These are phyloP conservation scores for Salix brachista DNA, from an alignment of 345 rosid species.

Conservation along the genomic window DNA sequence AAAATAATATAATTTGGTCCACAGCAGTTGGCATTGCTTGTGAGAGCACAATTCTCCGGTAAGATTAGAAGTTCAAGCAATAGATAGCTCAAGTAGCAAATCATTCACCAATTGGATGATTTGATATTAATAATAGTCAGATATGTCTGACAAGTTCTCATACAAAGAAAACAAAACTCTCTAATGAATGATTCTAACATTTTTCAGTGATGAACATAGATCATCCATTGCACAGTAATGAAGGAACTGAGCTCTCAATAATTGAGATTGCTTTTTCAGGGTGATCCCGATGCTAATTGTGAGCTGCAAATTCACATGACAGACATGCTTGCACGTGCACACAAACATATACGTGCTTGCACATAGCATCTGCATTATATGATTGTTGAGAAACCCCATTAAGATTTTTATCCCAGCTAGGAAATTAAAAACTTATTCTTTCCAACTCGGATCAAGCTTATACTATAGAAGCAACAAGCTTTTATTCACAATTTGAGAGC, in stretches of 20 bases:
- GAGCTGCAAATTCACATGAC: too few species aligned
- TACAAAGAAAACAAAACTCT: neutral
- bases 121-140: neutral
- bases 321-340: too few species aligned
- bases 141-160: neutral
- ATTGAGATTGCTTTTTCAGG: too few species aligned
- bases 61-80: neutral
- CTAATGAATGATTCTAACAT: neutral
- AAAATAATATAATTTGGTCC: neutral
- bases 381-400: too few species aligned
- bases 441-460: neutral
- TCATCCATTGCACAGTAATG: neutral
- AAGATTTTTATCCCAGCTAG: too few species aligned
- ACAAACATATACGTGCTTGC: too few species aligned
- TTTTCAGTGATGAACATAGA: neutral
- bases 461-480: neutral
- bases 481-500: neutral
- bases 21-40: neutral
- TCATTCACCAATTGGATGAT: neutral
- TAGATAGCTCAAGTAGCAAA: neutral
- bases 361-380: too few species aligned
- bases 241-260: too few species aligned
- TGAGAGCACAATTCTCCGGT: neutral
- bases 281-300: too few species aligned
- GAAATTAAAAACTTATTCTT: neutral